These are phyloP conservation scores for Plenodomus biglobosus DNA, from an alignment of 2,329 filamentous ascomycete genomes.

Conservation along the genomic window DNA sequence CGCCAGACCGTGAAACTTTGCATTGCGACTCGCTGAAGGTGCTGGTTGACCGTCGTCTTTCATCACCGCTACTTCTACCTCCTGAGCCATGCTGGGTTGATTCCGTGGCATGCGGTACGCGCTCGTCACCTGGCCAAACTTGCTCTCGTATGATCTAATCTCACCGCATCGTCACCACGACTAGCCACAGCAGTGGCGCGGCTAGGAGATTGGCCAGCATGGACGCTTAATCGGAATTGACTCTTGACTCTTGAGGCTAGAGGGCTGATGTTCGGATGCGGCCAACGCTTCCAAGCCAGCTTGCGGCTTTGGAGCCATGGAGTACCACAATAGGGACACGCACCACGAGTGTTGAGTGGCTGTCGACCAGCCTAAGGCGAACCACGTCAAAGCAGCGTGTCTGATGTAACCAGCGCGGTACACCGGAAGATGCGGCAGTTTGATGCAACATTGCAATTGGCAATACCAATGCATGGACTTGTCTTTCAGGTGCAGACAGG, in stretches of 20 bases:
- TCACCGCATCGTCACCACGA: constrained; percentile 10
- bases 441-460: not conserved
- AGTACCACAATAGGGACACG: constrained; percentile 19
- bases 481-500: not conserved
- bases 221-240: constrained; percentile 11
- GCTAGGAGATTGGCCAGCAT: constrained; percentile 13
- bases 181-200: constrained; percentile 13
- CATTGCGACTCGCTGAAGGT: not conserved
- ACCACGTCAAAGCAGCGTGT: constrained; percentile 4
- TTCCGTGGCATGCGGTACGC: not conserved
- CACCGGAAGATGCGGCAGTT: constrained; percentile 19
- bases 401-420: not conserved
- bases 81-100: not conserved
- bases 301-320: constrained; percentile 9
- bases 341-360: constrained; percentile 10
- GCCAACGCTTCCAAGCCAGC: constrained; percentile 8
- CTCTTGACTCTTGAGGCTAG: no score
- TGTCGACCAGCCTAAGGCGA: constrained; percentile 4
- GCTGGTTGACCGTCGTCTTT: not conserved
- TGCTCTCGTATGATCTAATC: constrained; percentile 4
- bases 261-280: constrained; percentile 1
- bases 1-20: not conserved
- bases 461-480: not conserved
- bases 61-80: not conserved
- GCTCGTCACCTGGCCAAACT: constrained; percentile 5